Evolutionary conservation across 257 asterid species (phyloP).

Genomic region (Paraleonurus japonicus): DNA sequence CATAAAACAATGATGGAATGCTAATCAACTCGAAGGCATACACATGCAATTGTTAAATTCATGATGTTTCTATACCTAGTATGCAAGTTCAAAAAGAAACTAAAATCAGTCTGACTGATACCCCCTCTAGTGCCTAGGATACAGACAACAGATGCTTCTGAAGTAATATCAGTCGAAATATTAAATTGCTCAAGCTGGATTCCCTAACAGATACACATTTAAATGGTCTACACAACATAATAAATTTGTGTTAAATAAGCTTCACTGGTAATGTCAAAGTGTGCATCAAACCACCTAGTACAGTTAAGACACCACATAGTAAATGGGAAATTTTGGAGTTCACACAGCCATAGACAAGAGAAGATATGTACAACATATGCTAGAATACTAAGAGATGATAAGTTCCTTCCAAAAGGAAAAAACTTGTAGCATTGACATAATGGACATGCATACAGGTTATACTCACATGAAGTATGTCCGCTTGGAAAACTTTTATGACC

Average conservation of each 20-base stretch:
- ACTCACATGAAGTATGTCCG: slow-evolving; percentile 94
- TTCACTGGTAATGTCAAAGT: background rate
- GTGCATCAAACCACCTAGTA: background rate
- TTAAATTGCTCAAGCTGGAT: background rate
- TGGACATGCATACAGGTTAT: slow-evolving; percentile 11
- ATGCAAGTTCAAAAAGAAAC: background rate
- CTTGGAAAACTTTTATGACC: slow-evolving; percentile 98
- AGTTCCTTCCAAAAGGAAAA: background rate
- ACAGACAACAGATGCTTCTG: background rate
- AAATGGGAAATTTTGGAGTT: background rate
- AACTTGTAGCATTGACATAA: slow-evolving; percentile 6
- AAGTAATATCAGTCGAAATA: background rate
- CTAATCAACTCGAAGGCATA: slow-evolving; percentile 3
- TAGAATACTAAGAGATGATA: slow-evolving; percentile 5
- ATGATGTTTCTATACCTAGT: slow-evolving; percentile 13
- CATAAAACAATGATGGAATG: background rate
- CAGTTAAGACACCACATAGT: background rate
- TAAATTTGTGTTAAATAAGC: background rate
- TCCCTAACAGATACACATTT: background rate
- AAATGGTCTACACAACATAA: background rate
- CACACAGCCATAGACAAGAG: background rate
- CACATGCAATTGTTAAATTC: background rate
- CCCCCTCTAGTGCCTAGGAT: background rate
- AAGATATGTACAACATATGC: background rate
- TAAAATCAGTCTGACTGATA: background rate